Percentiles rank a stretch among this genome's conserved stretches.
Evolutionary conservation across 1,284 basidiomycete species (phyloP).

Genomic region (Trichosporon sp.): DNA sequence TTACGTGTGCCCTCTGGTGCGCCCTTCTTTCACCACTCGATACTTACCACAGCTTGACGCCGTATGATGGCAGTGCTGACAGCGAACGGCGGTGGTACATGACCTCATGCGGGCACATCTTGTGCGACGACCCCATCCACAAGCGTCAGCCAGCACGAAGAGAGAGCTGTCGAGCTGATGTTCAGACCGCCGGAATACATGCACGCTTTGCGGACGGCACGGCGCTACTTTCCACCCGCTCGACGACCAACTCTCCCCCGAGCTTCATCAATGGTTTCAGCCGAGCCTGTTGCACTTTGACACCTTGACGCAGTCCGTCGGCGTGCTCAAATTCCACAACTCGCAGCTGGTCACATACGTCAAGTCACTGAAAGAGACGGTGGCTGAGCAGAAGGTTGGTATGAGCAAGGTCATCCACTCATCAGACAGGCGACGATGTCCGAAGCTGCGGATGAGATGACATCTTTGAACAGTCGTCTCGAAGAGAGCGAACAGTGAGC

Average conservation of each 20-base stretch:
- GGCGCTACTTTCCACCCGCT: constrained; percentile 12
- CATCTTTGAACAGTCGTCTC: not conserved
- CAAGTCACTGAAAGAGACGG: not conserved
- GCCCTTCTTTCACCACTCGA: not conserved
- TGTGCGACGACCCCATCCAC: constrained; percentile 29
- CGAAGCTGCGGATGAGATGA: not conserved
- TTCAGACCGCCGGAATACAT: constrained; percentile 18
- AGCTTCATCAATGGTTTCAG: not conserved
- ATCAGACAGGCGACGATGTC: not conserved
- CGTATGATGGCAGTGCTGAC: not conserved
- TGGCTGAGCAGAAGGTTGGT: constrained; percentile 8
- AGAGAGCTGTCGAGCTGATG: not conserved
- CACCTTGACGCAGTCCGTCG: not conserved
- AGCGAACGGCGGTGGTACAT: constrained; percentile 31
- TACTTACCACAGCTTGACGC: not conserved
- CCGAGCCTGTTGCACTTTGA: not conserved
- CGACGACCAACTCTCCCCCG: constrained; percentile 5
- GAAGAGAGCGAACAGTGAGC: not conserved
- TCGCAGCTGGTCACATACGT: constrained; percentile 5
- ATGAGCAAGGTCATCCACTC: not conserved
- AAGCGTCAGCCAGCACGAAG: constrained; percentile 30
- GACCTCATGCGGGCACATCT: constrained; percentile 40
- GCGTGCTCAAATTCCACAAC: constrained; percentile 13
- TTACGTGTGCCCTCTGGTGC: constrained; percentile 33
- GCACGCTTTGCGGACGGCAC: constrained; percentile 16